Base-by-base conservation (phyloP, 2,329 filamentous ascomycete genomes). In the Botrytis aclada region DNA sequence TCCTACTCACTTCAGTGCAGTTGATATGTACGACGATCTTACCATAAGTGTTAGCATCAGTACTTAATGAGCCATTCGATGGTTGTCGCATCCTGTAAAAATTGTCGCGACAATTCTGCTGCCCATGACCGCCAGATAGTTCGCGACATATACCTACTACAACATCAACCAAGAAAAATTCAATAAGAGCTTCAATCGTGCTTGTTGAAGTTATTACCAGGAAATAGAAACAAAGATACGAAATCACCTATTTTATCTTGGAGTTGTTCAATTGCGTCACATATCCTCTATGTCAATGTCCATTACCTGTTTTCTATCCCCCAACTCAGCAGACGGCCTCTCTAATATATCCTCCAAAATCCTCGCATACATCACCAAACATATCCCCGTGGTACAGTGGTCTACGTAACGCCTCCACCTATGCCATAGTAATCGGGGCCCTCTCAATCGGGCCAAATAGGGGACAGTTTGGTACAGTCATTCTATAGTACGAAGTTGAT, bases 311-410 rank as follows among this genome's bases (percentile, higher is more conserved):
- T 56, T 29, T n/a, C 14, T 3, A 18, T 56, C 9, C n/a, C n/a
- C 14, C 1, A 29, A 8, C 51, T 29, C n/a, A 56, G 14, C 6
- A 29, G n/a, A 56, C n/a, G 6, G 10, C 14, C 34, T 37, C 18
- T 60, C 2, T 32, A 0, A 60, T 37, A 60, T 60, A 37, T 37
- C 20, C 32, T 20, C 9, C 32, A 37, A 22, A 22, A 6, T 25
- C 20, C 10, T 14, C 10, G 14, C 32, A 34, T 25, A 22, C 32
- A 32, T 60, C 56, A 60, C 56, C 56, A 60, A 60, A 60, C 56
- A 60, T 60, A 60, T 60, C 56, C 56, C 56, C 56, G 56, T 60
- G 58, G 34, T 61, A 61, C 58, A 39, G 58, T 61, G 34, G 34
- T 61, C 34, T 39, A 39, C 34, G 51, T 56, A 56, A 56, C 51